phyloP scores from a whole-genome alignment of 306 rosid species.

The Citrullus amarus region DNA sequence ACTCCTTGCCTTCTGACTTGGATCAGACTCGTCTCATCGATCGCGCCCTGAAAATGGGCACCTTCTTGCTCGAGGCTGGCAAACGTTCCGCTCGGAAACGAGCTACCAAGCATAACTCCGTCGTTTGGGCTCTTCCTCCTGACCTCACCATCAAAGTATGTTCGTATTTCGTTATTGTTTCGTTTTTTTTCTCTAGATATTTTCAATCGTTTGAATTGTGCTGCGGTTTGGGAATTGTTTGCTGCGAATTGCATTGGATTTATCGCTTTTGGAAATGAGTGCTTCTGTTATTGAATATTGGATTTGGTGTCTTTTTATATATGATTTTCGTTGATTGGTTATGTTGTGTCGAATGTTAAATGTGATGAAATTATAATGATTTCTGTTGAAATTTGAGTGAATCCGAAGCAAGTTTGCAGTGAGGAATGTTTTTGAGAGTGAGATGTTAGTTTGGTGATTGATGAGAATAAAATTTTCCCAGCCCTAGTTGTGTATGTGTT shows the following conservation, averaged over 20 bases:
- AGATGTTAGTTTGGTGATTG: background rate
- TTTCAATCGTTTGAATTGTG: background rate
- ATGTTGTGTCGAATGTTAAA: background rate
- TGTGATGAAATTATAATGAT: background rate
- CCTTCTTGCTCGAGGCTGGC: conserved; percentile 69
- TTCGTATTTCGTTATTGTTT: background rate
- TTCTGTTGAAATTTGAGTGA: background rate
- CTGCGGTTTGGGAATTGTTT: background rate
- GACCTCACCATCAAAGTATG: conserved; percentile 84
- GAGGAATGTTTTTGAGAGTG: background rate
- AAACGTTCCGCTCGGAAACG: conserved; percentile 65
- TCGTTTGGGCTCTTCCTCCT: conserved; percentile 77
- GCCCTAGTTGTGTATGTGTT: background rate
- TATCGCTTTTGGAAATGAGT: background rate
- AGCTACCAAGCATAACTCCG: conserved; percentile 71
- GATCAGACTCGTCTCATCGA: conserved; percentile 69
- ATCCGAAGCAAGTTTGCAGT: background rate
- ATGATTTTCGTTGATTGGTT: background rate
- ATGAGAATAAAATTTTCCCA: background rate
- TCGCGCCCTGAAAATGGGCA: conserved; percentile 61
- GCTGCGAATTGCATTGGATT: background rate
- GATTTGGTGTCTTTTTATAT: background rate
- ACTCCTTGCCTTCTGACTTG: conserved; percentile 38
- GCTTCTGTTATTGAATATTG: background rate
- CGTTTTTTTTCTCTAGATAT: too few species aligned